phyloP scores from a whole-genome alignment of 2,329 filamentous ascomycete species.

The Metarhizium guizhouense region DNA sequence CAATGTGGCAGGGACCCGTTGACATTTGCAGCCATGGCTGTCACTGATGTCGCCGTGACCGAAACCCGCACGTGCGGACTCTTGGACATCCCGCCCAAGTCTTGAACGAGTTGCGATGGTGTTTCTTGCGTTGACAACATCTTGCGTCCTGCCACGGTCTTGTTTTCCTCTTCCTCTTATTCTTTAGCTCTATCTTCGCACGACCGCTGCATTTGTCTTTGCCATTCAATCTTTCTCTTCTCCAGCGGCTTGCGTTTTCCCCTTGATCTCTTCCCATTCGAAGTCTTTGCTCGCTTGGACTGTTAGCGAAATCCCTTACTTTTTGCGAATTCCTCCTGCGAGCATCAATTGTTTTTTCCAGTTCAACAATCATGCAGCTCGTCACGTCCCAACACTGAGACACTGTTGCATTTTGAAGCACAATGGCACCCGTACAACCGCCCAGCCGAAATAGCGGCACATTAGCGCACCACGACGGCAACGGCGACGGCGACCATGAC shows the following conservation, averaged over 20 bases:
- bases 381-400: conserved; percentile 16
- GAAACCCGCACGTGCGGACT: not conserved
- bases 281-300: not conserved
- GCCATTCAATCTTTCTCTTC: no score
- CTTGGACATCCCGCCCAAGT: not conserved
- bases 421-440: conserved; percentile 15
- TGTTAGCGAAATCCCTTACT: not conserved
- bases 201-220: not conserved
- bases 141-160: not conserved
- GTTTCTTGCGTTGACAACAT: no score
- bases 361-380: not conserved
- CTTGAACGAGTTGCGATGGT: no score
- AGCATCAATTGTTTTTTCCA: not conserved
- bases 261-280: not conserved
- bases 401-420: conserved; percentile 3
- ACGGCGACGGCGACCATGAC: not conserved
- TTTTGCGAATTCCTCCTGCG: not conserved
- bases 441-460: conserved; percentile 10
- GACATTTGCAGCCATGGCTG: no score
- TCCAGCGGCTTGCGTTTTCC: not conserved
- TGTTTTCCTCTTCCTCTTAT: not conserved
- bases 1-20: no score
- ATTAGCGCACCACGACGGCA: conserved; percentile 3
- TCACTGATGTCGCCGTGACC: no score
- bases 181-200: not conserved